Conservation (phyloP, 2,329 filamentous ascomycete genomes). For the Samsoniella hepiali region DNA sequence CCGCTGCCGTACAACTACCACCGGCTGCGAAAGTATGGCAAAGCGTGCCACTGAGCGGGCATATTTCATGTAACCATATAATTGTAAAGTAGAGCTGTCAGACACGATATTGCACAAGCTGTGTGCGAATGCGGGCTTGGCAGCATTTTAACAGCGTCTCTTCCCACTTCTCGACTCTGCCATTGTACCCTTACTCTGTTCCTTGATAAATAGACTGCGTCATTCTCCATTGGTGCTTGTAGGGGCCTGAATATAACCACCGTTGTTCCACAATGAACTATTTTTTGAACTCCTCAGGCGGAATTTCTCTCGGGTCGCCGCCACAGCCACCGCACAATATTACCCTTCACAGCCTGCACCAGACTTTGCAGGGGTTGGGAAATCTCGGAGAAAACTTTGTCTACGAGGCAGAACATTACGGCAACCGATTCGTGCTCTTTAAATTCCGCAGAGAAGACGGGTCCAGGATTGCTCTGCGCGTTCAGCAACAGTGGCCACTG, state of each 20-base stretch:
- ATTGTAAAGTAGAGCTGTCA: neutral
- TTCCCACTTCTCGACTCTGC: neutral
- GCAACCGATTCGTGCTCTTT: neutral
- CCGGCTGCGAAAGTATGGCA: constrained; percentile 47
- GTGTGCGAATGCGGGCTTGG: neutral
- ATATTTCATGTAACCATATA: neutral
- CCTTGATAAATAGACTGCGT: neutral
- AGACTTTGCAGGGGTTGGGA: neutral
- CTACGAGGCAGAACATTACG: neutral
- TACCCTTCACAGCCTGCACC: neutral
- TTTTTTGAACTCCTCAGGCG: neutral
- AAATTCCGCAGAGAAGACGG: neutral
- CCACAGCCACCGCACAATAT: neutral
- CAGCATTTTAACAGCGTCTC: neutral
- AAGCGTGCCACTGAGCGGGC: constrained; percentile 40
- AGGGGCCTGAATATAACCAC: no score
- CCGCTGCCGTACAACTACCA: constrained; percentile 54
- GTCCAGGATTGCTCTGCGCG: neutral
- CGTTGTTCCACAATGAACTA: neutral
- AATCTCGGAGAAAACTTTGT: neutral
- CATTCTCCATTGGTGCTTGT: neutral
- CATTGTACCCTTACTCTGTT: neutral
- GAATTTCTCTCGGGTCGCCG: neutral
- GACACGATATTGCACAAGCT: neutral
- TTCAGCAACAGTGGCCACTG: neutral